A percentile compares a stretch with the other conserved stretches of the same genome.
phyloP scores from a whole-genome alignment of 495 filamentous ascomycete genomes.

The Corynascus novoguineensis region DNA sequence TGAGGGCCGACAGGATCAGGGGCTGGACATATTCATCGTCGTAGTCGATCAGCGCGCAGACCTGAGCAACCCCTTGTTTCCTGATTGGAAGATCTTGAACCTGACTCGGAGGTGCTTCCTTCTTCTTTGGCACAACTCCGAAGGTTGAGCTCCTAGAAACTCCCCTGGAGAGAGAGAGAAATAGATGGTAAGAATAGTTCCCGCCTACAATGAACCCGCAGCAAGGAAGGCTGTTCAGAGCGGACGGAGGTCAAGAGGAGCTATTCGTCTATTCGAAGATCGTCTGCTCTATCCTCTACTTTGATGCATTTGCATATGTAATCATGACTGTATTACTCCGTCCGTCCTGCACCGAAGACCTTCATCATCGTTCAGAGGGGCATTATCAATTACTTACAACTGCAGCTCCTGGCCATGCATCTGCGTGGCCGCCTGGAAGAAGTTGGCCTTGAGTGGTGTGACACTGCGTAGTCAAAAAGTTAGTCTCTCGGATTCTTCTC shows the following conservation, averaged over 20 bases:
- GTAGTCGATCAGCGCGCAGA: slow-evolving; percentile 76
- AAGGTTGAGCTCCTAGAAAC: slow-evolving; percentile 4
- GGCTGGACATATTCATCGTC: slow-evolving; percentile 82
- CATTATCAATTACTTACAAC: slow-evolving; percentile 63
- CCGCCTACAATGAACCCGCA: not conserved
- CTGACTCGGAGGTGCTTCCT: not conserved
- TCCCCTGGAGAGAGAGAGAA: not conserved
- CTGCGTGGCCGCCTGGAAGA: slow-evolving; percentile 66
- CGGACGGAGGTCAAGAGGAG: slow-evolving; percentile 12
- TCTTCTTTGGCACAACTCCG: not conserved
- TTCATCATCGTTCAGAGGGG: slow-evolving; percentile 11
- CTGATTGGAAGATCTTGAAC: not conserved
- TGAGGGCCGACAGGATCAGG: slow-evolving; percentile 67
- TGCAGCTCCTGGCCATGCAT: slow-evolving; percentile 68
- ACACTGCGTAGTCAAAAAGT: slow-evolving; percentile 57
- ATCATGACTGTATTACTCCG: slow-evolving; percentile 12
- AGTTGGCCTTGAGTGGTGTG: slow-evolving; percentile 87
- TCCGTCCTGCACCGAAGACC: slow-evolving; percentile 6
- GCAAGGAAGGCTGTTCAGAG: slow-evolving; percentile 1
- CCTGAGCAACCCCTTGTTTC: slow-evolving; percentile 15
- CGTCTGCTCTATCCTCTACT: slow-evolving; percentile 28
- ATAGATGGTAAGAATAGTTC: slow-evolving; percentile 13
- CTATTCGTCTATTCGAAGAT: slow-evolving; percentile 26
- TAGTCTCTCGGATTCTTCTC: not conserved
- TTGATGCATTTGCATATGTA: slow-evolving; percentile 5